phyloP scores from a whole-genome alignment of 495 filamentous ascomycete genomes.

The Penicillium ucsense region DNA sequence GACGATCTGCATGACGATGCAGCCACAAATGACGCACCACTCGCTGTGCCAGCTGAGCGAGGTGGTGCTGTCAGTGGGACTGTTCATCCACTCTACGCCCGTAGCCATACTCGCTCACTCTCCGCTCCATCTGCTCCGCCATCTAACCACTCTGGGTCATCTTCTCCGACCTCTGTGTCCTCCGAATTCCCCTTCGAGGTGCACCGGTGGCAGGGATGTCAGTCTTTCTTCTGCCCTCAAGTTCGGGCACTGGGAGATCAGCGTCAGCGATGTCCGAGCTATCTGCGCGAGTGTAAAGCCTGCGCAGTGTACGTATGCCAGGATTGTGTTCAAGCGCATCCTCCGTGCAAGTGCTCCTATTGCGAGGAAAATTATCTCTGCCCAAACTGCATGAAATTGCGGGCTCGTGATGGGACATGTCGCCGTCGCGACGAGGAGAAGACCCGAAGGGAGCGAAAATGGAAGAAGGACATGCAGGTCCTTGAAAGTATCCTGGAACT shows the following conservation, averaged over 20 bases:
- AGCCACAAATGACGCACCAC: slow-evolving; percentile 11
- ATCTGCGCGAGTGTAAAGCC: slow-evolving; percentile 42
- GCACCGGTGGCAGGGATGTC: slow-evolving; percentile 46
- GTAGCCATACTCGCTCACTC: slow-evolving; percentile 17
- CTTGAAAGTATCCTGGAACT: slow-evolving; percentile 33
- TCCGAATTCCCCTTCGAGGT: slow-evolving; percentile 29
- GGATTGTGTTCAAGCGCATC: slow-evolving; percentile 37
- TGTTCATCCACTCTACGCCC: slow-evolving; percentile 7
- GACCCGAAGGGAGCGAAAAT: slow-evolving; percentile 30
- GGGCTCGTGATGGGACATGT: slow-evolving; percentile 33
- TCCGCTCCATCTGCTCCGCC: slow-evolving; percentile 31
- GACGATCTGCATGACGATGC: slow-evolving; percentile 26
- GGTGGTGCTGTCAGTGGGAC: slow-evolving; percentile 2
- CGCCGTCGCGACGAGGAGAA: slow-evolving; percentile 35
- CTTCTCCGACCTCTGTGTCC: slow-evolving; percentile 30
- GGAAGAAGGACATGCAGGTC: slow-evolving; percentile 36
- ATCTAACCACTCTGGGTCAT: slow-evolving; percentile 32
- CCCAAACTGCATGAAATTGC: slow-evolving; percentile 40
- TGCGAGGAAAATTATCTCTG: slow-evolving; percentile 46
- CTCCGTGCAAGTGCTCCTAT: slow-evolving; percentile 44
- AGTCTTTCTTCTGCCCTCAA: slow-evolving; percentile 47
- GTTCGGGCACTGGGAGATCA: slow-evolving; percentile 41
- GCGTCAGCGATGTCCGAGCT: slow-evolving; percentile 38
- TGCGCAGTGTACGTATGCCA: slow-evolving; percentile 49
- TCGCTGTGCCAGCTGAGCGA: slow-evolving; percentile 4